phyloP scores from a whole-genome alignment of 78 protist species.

The Capsaspora owczarzaki region DNA sequence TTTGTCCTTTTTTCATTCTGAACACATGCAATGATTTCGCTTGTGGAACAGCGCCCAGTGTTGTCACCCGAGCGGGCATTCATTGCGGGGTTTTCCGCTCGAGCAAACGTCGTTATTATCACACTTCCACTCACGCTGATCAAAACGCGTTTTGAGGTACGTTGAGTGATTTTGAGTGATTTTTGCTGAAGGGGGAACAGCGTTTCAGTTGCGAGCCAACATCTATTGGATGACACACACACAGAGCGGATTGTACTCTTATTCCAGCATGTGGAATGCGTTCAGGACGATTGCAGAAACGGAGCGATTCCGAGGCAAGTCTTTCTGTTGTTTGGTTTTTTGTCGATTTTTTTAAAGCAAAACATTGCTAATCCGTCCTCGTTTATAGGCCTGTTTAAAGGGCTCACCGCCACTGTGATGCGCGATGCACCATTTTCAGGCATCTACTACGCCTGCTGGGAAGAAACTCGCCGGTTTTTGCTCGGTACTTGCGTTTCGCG shows the following conservation, averaged over 20 bases:
- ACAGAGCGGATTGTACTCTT: neutral
- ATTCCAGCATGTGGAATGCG: neutral
- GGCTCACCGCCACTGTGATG: neutral
- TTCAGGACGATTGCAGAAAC: neutral
- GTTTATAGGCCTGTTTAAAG: neutral
- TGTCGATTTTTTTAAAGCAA: neutral
- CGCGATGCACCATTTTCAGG: neutral
- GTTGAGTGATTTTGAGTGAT: neutral
- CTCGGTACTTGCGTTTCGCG: neutral
- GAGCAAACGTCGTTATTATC: neutral
- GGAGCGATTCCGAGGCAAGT: neutral
- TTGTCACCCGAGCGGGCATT: no score
- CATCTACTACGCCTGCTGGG: neutral
- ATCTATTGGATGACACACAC: no score
- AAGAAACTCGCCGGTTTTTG: neutral
- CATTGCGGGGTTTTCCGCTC: neutral
- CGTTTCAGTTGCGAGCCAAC: neutral
- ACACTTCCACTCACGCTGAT: neutral
- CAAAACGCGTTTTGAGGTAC: neutral
- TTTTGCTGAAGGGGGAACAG: neutral
- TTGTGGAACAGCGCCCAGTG: no score
- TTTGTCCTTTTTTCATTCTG: no score
- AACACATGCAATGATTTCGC: no score
- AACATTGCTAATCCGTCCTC: neutral
- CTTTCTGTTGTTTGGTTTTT: neutral